These are phyloP conservation scores for Mycena rosella DNA, from an alignment of 768 basidiomycete species.

Conservation along the genomic window DNA sequence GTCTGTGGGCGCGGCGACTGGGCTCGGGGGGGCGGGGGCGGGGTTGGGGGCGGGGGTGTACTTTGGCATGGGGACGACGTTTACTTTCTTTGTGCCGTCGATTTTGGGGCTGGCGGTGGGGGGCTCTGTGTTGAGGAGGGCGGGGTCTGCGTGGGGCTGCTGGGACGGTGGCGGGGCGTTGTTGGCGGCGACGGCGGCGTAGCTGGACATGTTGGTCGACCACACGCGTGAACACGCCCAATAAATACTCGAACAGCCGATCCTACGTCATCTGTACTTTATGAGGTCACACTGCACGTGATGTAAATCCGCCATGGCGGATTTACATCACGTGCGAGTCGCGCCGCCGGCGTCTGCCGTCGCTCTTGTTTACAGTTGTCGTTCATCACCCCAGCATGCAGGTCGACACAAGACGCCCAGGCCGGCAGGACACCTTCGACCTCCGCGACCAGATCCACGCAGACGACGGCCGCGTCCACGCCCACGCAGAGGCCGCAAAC, in stretches of 20 bases:
- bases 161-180: conserved; percentile 40
- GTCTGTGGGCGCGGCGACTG: conserved; percentile 51
- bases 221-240: no score
- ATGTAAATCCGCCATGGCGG: no score
- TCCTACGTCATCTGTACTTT: no score
- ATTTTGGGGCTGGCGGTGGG: conserved; percentile 52
- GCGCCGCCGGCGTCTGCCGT: no score
- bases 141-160: conserved; percentile 76
- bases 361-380: no score
- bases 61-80: conserved; percentile 65
- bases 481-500: conserved; percentile 58
- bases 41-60: conserved; percentile 42
- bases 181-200: neutral
- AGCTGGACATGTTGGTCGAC: neutral
- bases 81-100: conserved; percentile 68
- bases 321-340: no score
- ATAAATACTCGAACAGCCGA: no score
- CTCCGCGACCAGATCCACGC: conserved; percentile 74
- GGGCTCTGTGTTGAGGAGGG: conserved; percentile 67
- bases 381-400: conserved; percentile 23
- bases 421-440: conserved; percentile 76
- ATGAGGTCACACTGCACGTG: no score
- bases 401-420: conserved; percentile 27
- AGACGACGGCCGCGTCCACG: conserved; percentile 61
- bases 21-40: neutral